Percentiles rank a stretch among this genome's conserved stretches.
phyloP scores from a whole-genome alignment of 73 alveolate species.

The Diophrys sp. region DNA sequence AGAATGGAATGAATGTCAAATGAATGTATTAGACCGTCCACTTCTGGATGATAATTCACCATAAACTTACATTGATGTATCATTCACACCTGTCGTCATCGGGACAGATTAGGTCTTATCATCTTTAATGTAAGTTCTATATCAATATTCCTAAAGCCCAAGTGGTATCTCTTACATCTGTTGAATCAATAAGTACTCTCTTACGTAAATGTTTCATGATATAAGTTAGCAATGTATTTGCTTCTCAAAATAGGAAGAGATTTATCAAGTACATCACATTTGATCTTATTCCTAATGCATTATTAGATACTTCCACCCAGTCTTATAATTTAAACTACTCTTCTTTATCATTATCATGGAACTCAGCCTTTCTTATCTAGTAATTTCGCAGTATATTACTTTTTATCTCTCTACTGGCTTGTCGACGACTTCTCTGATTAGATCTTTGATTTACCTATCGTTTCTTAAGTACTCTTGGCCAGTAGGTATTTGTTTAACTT shows the following conservation, averaged over 20 bases:
- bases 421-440: conserved; percentile 28
- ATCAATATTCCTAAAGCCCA: too few relatives aligned
- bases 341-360: conserved; percentile 27
- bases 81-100: too few relatives aligned
- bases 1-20: too few relatives aligned
- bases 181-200: background rate
- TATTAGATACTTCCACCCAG: conserved; percentile 18
- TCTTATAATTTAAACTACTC: conserved; percentile 27
- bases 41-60: too few relatives aligned
- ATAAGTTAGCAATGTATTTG: conserved; percentile 47
- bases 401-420: background rate
- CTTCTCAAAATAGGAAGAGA: conserved; percentile 47
- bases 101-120: too few relatives aligned
- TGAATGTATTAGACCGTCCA: too few relatives aligned
- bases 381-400: background rate
- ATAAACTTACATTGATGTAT: too few relatives aligned
- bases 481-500: conserved; percentile 29
- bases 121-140: too few relatives aligned
- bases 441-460: conserved; percentile 75
- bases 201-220: conserved; percentile 29
- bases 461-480: conserved; percentile 84
- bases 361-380: conserved; percentile 10
- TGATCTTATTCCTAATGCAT: conserved; percentile 38
- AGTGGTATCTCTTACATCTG: too few relatives aligned
- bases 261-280: conserved; percentile 40